Percentiles rank a stretch among this genome's conserved stretches.
Evolutionary conservation across 768 basidiomycete species (phyloP).

Genomic region (Lentinula aciculospora): DNA sequence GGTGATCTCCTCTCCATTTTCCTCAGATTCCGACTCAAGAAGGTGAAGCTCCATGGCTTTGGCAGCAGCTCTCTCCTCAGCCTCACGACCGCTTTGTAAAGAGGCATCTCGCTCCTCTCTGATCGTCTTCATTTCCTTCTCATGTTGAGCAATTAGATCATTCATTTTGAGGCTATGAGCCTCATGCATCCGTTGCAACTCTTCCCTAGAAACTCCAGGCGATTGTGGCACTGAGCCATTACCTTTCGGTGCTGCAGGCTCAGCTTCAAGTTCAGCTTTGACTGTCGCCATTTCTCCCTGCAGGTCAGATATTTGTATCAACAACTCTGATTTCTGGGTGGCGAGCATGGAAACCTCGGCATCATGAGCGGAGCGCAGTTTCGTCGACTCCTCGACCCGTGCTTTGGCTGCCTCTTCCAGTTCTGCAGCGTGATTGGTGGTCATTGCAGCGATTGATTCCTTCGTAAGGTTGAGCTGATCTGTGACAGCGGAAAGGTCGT

Average conservation of each 20-base stretch:
- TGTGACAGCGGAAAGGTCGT: conserved; percentile 60
- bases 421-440: conserved; percentile 62
- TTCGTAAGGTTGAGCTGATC: conserved; percentile 67
- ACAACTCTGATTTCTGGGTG: conserved; percentile 57
- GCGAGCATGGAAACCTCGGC: conserved; percentile 52
- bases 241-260: conserved; percentile 44
- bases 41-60: conserved; percentile 81
- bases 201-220: conserved; percentile 64
- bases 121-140: conserved; percentile 47
- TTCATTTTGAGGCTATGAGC: conserved; percentile 80
- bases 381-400: conserved; percentile 67
- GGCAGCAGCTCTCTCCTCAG: conserved; percentile 55
- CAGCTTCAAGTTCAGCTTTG: conserved; percentile 49
- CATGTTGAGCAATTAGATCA: conserved; percentile 66
- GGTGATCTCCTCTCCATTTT: conserved; percentile 66
- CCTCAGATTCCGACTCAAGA: conserved; percentile 76
- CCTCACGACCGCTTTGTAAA: conserved; percentile 41
- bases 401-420: conserved; percentile 69
- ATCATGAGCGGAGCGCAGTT: conserved; percentile 53
- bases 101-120: conserved; percentile 54
- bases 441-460: conserved; percentile 64
- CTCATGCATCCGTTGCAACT: conserved; percentile 72
- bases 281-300: conserved; percentile 72
- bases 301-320: conserved; percentile 61
- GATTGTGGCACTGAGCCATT: conserved; percentile 44